Conservation (phyloP, 495 filamentous ascomycete genomes). For the Bombardia bombarda region DNA sequence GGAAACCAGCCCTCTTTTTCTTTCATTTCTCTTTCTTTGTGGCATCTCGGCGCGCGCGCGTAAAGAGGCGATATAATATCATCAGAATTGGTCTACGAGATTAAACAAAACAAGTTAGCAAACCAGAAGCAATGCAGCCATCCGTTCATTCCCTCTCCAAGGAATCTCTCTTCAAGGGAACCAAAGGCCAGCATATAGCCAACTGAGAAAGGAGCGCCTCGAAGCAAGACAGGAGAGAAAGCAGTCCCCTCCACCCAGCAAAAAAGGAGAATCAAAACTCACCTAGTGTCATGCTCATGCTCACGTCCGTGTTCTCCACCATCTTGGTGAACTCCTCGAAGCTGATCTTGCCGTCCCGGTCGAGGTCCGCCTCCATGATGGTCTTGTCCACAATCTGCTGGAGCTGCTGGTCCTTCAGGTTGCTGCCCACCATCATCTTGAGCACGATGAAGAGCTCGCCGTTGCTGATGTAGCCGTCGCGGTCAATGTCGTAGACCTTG, state of each 20-base stretch:
- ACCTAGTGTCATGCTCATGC: conserved; percentile 95
- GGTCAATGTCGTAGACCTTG: conserved; percentile 99
- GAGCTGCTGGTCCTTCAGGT: conserved; percentile 97
- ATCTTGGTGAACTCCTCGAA: conserved; percentile 99
- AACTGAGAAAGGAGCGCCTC: no score
- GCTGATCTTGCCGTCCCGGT: conserved; percentile 95
- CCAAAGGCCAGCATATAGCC: no score
- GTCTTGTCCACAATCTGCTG: conserved; percentile 99
- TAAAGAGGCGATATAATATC: no score
- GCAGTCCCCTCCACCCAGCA: no score
- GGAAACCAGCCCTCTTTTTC: not conserved
- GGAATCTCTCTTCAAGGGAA: no score
- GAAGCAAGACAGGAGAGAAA: no score
- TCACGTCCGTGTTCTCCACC: conserved; percentile 96
- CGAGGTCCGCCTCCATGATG: conserved; percentile 98
- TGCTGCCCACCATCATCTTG: conserved; percentile 99
- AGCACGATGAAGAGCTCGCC: conserved; percentile 98
- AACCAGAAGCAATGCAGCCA: no score
- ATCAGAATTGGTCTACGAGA: no score
- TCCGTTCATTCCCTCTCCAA: no score
- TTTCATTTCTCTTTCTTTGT: not conserved
- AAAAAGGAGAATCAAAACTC: no score
- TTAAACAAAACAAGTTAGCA: no score
- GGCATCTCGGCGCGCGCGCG: no score
- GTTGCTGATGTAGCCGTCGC: conserved; percentile 97